These are phyloP conservation scores for Claviceps humidiphila DNA, from an alignment of 2,329 filamentous ascomycete genomes.

Conservation along the genomic window DNA sequence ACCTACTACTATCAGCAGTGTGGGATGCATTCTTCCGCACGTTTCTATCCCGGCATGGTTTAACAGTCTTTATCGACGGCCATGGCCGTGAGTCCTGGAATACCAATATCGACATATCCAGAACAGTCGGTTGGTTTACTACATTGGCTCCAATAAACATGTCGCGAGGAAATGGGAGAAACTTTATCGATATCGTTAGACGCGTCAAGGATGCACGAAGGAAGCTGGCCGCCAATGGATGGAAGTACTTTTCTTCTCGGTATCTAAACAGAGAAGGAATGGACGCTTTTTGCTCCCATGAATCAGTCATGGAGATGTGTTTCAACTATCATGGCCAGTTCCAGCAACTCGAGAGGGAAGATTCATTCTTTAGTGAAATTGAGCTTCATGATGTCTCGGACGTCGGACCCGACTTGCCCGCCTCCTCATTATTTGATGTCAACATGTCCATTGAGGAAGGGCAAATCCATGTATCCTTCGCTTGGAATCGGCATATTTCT, in stretches of 20 bases:
- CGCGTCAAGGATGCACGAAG: not conserved
- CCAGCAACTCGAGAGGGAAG: conserved; percentile 9
- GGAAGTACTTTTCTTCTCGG: conserved; percentile 1
- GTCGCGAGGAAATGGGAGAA: not conserved
- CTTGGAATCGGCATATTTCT: conserved; percentile 4
- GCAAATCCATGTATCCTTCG: conserved; percentile 1
- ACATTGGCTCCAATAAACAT: conserved; percentile 16
- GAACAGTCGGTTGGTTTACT: conserved; percentile 27
- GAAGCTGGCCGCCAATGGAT: conserved; percentile 1
- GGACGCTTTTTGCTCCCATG: not conserved
- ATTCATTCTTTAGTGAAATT: conserved; percentile 8
- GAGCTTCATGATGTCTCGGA: conserved; percentile 1
- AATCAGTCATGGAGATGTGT: conserved; percentile 5
- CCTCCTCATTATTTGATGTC: conserved; percentile 1
- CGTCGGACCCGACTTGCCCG: conserved; percentile 2
- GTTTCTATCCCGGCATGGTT: conserved; percentile 15
- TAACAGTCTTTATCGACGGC: conserved; percentile 15
- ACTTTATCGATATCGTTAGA: not conserved
- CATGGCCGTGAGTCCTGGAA: conserved; percentile 19
- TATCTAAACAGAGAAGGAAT: not conserved
- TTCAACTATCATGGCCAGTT: conserved; percentile 9
- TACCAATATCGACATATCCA: conserved; percentile 16
- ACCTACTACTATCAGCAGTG: conserved; percentile 19
- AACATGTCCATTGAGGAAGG: conserved; percentile 3
- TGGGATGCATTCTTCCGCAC: conserved; percentile 15